Percentiles rank a stretch among this genome's conserved stretches.
These are phyloP conservation scores for Bimuria novae-zelandiae DNA, from an alignment of 2,329 filamentous ascomycete genomes.

Conservation along the genomic window DNA sequence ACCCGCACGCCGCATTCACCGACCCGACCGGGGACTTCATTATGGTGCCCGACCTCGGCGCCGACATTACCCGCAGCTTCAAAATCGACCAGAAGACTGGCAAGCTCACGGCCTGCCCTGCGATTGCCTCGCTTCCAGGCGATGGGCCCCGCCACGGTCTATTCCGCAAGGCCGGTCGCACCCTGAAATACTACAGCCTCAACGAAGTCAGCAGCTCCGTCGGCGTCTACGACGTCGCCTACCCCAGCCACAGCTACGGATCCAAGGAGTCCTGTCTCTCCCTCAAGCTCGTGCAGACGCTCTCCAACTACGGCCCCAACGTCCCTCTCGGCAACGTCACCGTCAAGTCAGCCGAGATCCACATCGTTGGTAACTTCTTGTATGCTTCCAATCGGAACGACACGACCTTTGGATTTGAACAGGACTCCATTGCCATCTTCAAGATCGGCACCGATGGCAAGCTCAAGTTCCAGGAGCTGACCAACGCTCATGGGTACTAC, in stretches of 20 bases:
- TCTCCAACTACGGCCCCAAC: constrained; percentile 41
- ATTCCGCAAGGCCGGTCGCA: constrained; percentile 50
- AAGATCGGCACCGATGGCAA: constrained; percentile 34
- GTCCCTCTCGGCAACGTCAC: constrained; percentile 30
- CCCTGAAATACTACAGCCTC: constrained; percentile 35
- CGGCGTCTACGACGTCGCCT: constrained; percentile 36
- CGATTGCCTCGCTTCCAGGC: constrained; percentile 51
- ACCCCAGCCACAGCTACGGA: constrained; percentile 28
- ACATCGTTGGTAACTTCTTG: constrained; percentile 39
- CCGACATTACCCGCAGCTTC: constrained; percentile 61
- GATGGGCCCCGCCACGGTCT: constrained; percentile 60
- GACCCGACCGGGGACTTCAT: constrained; percentile 57
- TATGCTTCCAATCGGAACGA: constrained; percentile 45
- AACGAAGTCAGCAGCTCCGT: constrained; percentile 43
- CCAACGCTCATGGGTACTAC: constrained; percentile 39
- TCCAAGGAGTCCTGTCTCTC: constrained; percentile 27
- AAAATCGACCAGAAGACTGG: constrained; percentile 54
- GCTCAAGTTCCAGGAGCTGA: constrained; percentile 34
- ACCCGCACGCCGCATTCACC: constrained; percentile 58
- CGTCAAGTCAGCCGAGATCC: constrained; percentile 39
- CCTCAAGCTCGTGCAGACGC: constrained; percentile 34
- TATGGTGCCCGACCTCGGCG: constrained; percentile 59
- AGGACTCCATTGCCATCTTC: constrained; percentile 43
- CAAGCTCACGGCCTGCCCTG: constrained; percentile 52
- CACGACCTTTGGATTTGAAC: constrained; percentile 39